Evolutionary conservation across 1,284 basidiomycete genomes (phyloP).

Genomic region (Peniophora sp.): DNA sequence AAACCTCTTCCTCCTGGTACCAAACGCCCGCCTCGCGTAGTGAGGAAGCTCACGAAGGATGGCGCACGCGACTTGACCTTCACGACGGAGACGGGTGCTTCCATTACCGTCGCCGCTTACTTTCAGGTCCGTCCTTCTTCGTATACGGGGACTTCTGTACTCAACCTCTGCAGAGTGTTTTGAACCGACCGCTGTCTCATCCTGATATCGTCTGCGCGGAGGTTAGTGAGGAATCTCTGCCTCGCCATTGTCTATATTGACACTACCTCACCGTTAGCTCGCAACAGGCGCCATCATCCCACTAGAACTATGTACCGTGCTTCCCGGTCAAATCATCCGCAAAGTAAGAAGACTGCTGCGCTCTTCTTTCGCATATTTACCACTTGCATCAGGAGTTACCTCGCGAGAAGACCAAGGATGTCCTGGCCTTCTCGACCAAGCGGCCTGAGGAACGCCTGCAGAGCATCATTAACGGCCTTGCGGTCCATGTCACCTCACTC

Average conservation of each 20-base stretch:
- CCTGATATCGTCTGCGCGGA: constrained; percentile 60
- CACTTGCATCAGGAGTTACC: constrained; percentile 35
- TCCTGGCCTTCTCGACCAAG: constrained; percentile 68
- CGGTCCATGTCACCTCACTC: constrained; percentile 9
- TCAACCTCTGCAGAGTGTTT: constrained; percentile 14
- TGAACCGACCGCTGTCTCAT: constrained; percentile 40
- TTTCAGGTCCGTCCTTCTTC: constrained; percentile 31
- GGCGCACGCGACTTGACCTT: constrained; percentile 4
- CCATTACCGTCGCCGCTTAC: constrained; percentile 54
- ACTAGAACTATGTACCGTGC: constrained; percentile 58
- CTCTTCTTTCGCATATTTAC: no score
- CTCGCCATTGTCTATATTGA: background rate
- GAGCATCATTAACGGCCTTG: constrained; percentile 49
- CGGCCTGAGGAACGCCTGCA: constrained; percentile 48
- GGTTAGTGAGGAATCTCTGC: constrained; percentile 28
- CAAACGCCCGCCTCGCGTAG: background rate
- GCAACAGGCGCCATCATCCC: constrained; percentile 61
- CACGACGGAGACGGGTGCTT: constrained; percentile 25
- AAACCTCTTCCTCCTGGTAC: background rate
- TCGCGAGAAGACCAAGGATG: constrained; percentile 53
- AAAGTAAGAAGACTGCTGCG: constrained; percentile 26
- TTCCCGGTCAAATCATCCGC: constrained; percentile 64
- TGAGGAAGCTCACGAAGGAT: constrained; percentile 14
- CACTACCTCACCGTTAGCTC: constrained; percentile 31
- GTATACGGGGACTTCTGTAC: background rate